Base-by-base conservation (phyloP, 495 filamentous ascomycete species). In the Pyronema domesticum region DNA sequence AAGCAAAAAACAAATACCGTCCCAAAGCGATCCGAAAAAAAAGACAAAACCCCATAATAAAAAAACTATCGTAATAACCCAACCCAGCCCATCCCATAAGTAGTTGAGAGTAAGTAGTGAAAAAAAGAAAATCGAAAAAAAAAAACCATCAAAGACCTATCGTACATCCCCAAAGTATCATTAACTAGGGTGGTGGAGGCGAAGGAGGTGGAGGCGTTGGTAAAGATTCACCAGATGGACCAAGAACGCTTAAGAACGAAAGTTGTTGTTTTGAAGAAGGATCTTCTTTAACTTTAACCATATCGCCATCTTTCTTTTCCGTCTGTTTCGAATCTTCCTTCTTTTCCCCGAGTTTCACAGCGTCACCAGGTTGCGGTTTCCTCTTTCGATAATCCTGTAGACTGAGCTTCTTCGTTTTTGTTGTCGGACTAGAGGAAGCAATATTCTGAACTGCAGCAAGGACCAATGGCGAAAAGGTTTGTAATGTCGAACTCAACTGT, bases 341-440 rank as follows among this genome's bases (percentile, higher is more conserved):
- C n/a, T 64, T 60, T 15, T 19, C 37, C 40, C 50, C 57, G 23
- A 5, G 23, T 30, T 30, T 30, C 15, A 54, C 60, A 37, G 17
- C 8, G 4, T 47, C 37, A 39, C 56, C 60, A 11, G 52, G 17
- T 34, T 58, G 63, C 46, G 63, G 61, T 19, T 60, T 64, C 8
- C 62, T 40, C 39, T 64, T 64, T 8, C 62, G 52, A 36, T 85
- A 87, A 60, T 85, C 82, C 65, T 80, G 80, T n/a, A 86, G 62
- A 58, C 79, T 87, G 37, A 87, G 60, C 60, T 80, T 81, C 70
- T 85, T 87, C 68, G 71, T 53, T n/a, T 40, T 53, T 14, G 35
- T 43, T n/a, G 17, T 53, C 7, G 50, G 50, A 42, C 50, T 53
- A 34, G 50, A 33, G 2, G 50, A 40, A 40, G 34, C 6, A 54